A percentile compares a stretch with the other conserved stretches of the same genome.
These are phyloP conservation scores for Aphanomyces euteiches DNA, from an alignment of 352 stramenopile genomes.

Conservation along the genomic window DNA sequence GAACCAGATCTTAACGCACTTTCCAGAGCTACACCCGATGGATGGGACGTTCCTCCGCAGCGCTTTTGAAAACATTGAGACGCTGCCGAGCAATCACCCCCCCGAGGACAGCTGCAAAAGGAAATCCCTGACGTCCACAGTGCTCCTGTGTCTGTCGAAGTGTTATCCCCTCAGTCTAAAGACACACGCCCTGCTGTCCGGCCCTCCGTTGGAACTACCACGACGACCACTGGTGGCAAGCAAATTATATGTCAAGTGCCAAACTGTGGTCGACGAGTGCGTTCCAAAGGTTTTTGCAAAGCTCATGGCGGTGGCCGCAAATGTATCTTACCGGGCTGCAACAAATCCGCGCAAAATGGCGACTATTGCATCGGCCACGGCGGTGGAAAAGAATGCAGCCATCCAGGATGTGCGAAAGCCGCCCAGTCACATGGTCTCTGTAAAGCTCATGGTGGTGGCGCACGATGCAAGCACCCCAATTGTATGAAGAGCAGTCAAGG, in stretches of 20 bases:
- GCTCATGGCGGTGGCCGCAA: slow-evolving; percentile 83
- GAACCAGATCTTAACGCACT: slow-evolving; percentile 4
- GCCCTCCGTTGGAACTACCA: slow-evolving; percentile 52
- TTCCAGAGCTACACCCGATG: slow-evolving; percentile 17
- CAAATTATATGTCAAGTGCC: slow-evolving; percentile 85
- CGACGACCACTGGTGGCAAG: slow-evolving; percentile 62
- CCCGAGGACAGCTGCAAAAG: not conserved
- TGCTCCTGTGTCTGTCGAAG: not conserved
- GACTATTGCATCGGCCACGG: slow-evolving; percentile 82
- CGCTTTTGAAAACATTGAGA: slow-evolving; percentile 10
- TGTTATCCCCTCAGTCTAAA: not conserved
- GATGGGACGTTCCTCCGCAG: slow-evolving; percentile 24
- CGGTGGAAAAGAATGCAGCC: slow-evolving; percentile 80
- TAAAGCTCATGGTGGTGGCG: slow-evolving; percentile 70
- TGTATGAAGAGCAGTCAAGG: slow-evolving; percentile 86
- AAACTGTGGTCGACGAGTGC: slow-evolving; percentile 75
- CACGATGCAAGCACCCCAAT: slow-evolving; percentile 62
- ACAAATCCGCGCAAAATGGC: slow-evolving; percentile 81
- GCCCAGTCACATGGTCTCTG: slow-evolving; percentile 74
- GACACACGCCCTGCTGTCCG: not conserved
- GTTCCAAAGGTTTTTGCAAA: slow-evolving; percentile 83
- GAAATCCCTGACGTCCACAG: not conserved
- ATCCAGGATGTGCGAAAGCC: slow-evolving; percentile 77
- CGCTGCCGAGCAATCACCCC: not conserved
- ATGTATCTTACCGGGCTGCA: slow-evolving; percentile 75